Base-by-base conservation (phyloP, 306 rosid genomes). In the Rosa multiflora region DNA sequence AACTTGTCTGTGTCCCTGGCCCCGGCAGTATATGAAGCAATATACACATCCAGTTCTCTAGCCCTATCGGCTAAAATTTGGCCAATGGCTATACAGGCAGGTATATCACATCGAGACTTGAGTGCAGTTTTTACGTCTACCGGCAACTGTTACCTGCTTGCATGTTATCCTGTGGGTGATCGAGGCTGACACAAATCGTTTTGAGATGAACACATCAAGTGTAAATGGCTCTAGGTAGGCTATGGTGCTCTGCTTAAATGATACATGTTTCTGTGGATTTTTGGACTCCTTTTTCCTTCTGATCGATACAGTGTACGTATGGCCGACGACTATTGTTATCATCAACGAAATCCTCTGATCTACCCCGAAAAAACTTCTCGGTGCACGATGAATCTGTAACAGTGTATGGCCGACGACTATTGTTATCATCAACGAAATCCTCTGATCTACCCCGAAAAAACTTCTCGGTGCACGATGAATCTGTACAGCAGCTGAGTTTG, bases 171-270 rank as follows among this genome's bases (percentile, higher is more conserved):
- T 83, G 79, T 95, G 99, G 35, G 99, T 95, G 43, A 95, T 85
- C 13, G 98, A 91, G 74, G 99, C 99, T 18, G 97, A 88, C 67
- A 95, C 97, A 49, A 95, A 95, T 10, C 98, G 89, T 74, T 95
- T 95, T n/a, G 99, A 95, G 87, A 95, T 92, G 44, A 86, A 88
- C 74, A 95, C 99, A 23, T 92, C 97, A 3, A 95, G 97, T 23
- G 98, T 95, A 84, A 92, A 95, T 29, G 99, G 99, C 79, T 91
- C 97, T 93, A 95, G 83, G 87, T 89, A 95, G 13, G 99, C 99
- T 72, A 89, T 67, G 5, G 99, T 95, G 73, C 99, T 88, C 76
- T 92, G 95, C 73, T 95, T 90, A 64, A 95, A 95, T 39, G 99
- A 95, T 63, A 93, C 63, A 55, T 95, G 99, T 76, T 95, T 95